phyloP scores from a whole-genome alignment of 176 grass and related monocot genomes.

The Lolium rigidum region DNA sequence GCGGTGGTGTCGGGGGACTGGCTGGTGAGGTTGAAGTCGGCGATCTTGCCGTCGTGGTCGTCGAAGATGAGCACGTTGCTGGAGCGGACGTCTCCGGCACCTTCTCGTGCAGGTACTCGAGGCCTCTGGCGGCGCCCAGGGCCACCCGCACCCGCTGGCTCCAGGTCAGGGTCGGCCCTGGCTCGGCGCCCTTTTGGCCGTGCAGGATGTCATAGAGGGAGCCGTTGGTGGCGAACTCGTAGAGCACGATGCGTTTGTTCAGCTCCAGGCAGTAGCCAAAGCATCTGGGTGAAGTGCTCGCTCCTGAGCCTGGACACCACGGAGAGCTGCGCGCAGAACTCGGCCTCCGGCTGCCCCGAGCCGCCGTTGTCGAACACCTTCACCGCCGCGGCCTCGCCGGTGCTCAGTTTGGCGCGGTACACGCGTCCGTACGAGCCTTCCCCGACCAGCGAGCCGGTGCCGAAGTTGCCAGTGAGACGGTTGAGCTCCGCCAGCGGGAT shows the following conservation, averaged over 20 bases:
- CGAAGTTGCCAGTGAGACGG: conserved; percentile 68
- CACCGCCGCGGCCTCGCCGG: conserved; percentile 66
- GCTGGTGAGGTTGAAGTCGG: conserved; percentile 94
- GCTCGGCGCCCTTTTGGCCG: conserved; percentile 93
- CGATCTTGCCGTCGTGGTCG: conserved; percentile 78
- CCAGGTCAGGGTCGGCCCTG: conserved; percentile 75
- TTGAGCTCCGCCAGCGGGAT: conserved; percentile 74
- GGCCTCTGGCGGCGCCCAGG: too few relatives aligned
- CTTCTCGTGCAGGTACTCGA: conserved; percentile 88
- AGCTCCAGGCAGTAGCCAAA: conserved; percentile 89
- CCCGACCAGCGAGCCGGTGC: conserved; percentile 67
- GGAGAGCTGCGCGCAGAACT: conserved; percentile 80
- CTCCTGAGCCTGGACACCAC: conserved; percentile 68
- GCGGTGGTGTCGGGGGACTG: conserved; percentile 88
- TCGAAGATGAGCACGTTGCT: conserved; percentile 95
- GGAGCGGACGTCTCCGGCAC: conserved; percentile 82
- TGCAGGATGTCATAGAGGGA: conserved; percentile 91
- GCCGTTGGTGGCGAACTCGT: conserved; percentile 82
- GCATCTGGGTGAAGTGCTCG: conserved; percentile 80
- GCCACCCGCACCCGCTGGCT: conserved; percentile 72
- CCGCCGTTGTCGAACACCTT: conserved; percentile 81
- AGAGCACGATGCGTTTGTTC: conserved; percentile 78
- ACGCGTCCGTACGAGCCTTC: conserved; percentile 94
- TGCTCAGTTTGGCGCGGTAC: conserved; percentile 71
- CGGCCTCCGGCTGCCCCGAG: conserved; percentile 66